phyloP scores from a whole-genome alignment of 1,284 basidiomycete species.

The Cutaneotrichosporon spelunceum region DNA sequence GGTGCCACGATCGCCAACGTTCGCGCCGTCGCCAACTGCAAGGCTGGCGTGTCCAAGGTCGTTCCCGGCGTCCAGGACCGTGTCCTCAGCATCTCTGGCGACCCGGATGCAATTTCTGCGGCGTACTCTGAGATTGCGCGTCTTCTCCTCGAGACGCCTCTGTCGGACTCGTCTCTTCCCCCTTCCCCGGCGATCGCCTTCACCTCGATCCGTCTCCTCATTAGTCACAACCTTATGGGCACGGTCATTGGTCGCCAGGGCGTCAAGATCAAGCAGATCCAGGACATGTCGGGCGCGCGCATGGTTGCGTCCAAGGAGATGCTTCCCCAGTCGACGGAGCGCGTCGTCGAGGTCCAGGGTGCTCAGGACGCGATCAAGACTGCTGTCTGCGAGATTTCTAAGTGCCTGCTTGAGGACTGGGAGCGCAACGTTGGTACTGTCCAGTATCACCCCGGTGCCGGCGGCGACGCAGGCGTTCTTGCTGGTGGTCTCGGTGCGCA shows the following conservation, averaged over 20 bases:
- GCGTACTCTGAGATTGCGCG: constrained; percentile 93
- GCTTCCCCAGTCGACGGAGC: constrained; percentile 97
- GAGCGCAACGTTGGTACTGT: constrained; percentile 90
- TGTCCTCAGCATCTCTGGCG: constrained; percentile 87
- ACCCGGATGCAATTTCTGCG: constrained; percentile 86
- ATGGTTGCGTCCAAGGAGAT: constrained; percentile 99
- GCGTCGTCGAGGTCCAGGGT: constrained; percentile 94
- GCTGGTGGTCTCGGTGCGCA: constrained; percentile 54
- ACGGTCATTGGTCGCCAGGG: constrained; percentile 96
- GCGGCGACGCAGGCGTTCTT: constrained; percentile 63
- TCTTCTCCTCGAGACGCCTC: constrained; percentile 72
- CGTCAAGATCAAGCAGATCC: constrained; percentile 99
- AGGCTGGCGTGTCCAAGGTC: constrained; percentile 98
- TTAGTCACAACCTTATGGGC: constrained; percentile 99
- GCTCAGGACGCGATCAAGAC: constrained; percentile 83
- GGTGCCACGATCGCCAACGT: constrained; percentile 97
- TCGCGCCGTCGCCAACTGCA: constrained; percentile 90
- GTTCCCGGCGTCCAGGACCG: constrained; percentile 96
- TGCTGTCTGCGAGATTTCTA: constrained; percentile 91
- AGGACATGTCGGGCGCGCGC: constrained; percentile 91
- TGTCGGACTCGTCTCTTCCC: constrained; percentile 66
- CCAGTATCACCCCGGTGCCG: constrained; percentile 86
- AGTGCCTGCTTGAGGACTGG: constrained; percentile 95
- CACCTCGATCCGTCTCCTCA: constrained; percentile 89
- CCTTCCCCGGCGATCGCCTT: constrained; percentile 64